These are phyloP conservation scores for Fusarium chaquense DNA, from an alignment of 2,329 filamentous ascomycete genomes.

Conservation along the genomic window DNA sequence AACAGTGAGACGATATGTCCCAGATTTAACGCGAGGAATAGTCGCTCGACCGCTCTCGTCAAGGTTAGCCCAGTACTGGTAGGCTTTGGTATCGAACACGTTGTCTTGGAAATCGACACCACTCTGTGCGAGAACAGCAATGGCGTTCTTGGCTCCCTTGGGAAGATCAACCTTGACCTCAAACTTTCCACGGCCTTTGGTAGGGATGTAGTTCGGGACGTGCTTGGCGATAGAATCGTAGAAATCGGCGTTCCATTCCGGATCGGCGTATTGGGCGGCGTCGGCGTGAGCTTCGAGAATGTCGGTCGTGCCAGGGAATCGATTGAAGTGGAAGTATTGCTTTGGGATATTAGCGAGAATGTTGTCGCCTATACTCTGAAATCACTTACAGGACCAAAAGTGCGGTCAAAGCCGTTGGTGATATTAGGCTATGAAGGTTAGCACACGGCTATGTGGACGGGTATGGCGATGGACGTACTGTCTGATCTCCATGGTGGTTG, in stretches of 20 bases:
- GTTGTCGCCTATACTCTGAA: neutral
- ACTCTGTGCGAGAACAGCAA: slow-evolving; percentile 64
- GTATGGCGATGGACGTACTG: slow-evolving; percentile 39
- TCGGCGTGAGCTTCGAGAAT: slow-evolving; percentile 65
- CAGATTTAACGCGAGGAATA: slow-evolving; percentile 68
- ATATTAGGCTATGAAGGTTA: slow-evolving; percentile 64
- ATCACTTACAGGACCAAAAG: slow-evolving; percentile 65
- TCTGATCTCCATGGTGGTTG: slow-evolving; percentile 72
- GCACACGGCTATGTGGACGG: neutral
- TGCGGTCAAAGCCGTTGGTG: slow-evolving; percentile 72
- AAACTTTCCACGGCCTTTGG: slow-evolving; percentile 63
- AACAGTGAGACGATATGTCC: slow-evolving; percentile 71
- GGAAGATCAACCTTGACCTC: slow-evolving; percentile 65
- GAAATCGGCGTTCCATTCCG: slow-evolving; percentile 69
- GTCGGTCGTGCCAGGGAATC: slow-evolving; percentile 59
- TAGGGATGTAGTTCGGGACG: slow-evolving; percentile 69
- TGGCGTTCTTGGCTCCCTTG: slow-evolving; percentile 60
- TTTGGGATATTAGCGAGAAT: slow-evolving; percentile 14
- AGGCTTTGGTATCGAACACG: slow-evolving; percentile 63
- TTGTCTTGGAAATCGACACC: slow-evolving; percentile 56
- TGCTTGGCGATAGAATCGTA: slow-evolving; percentile 72
- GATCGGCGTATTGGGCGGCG: slow-evolving; percentile 63
- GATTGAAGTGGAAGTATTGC: slow-evolving; percentile 73
- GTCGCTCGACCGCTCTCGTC: slow-evolving; percentile 59
- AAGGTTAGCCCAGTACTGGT: slow-evolving; percentile 73